These are phyloP conservation scores for Dioszegia hungarica DNA, from an alignment of 768 basidiomycete species.

Conservation along the genomic window DNA sequence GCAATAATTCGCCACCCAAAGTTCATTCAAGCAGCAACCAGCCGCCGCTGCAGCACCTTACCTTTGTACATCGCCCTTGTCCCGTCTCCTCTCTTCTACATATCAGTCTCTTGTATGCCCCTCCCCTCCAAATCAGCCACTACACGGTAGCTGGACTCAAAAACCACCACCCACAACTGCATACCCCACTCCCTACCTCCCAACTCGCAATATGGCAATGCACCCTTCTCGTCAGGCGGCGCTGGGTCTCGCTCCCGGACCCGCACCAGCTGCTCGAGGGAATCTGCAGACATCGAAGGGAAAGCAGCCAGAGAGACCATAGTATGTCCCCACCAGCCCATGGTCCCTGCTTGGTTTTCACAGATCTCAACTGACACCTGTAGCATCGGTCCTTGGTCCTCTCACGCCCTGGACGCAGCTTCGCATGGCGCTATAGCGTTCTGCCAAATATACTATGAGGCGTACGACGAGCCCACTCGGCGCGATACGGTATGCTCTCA, in stretches of 20 bases:
- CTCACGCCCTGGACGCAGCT: constrained; percentile 34
- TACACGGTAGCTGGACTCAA: too few species aligned
- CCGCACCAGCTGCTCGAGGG: too few species aligned
- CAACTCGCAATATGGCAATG: neutral
- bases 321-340: neutral
- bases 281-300: neutral
- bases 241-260: neutral
- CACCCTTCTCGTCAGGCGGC: neutral
- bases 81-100: too few species aligned
- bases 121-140: too few species aligned
- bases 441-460: constrained; percentile 43
- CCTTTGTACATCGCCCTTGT: too few species aligned
- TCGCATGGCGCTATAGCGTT: constrained; percentile 42
- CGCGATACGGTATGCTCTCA: constrained; percentile 22
- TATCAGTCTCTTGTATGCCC: too few species aligned
- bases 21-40: too few species aligned
- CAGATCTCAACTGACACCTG: neutral
- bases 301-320: neutral
- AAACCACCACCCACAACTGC: too few species aligned
- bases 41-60: too few species aligned
- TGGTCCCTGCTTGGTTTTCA: too few species aligned
- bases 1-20: too few species aligned
- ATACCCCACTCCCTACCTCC: neutral
- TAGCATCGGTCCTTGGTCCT: constrained; percentile 25
- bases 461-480: constrained; percentile 40